Percentiles rank a stretch among this genome's conserved stretches.
Evolutionary conservation across 306 rosid species (phyloP).

Genomic region (Inga laurina): DNA sequence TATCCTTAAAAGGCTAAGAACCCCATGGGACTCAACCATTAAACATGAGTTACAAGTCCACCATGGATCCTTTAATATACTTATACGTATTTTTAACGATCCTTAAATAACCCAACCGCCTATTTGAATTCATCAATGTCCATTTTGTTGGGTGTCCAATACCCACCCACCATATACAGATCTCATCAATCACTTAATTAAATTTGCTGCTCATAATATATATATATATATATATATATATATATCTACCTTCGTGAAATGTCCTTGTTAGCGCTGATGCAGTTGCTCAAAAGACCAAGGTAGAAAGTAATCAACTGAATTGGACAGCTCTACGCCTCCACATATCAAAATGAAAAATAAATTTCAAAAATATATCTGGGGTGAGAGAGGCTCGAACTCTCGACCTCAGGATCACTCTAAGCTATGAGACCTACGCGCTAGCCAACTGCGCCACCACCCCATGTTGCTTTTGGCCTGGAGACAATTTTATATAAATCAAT

Average conservation of each 20-base stretch:
- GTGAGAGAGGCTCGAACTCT: constrained; percentile 82
- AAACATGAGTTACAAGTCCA: not conserved
- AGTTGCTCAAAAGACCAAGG: not conserved
- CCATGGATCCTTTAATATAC: not conserved
- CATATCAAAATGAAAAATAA: no score
- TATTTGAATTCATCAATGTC: not conserved
- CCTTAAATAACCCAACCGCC: not conserved
- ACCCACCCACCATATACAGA: no score
- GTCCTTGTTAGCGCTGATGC: not conserved
- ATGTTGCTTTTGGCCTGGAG: no score
- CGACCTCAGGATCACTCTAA: constrained; percentile 71
- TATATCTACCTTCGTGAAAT: not conserved
- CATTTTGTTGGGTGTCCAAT: not conserved
- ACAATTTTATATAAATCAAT: no score
- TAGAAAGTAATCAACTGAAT: not conserved
- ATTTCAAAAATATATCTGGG: constrained; percentile 27
- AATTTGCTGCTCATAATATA: not conserved
- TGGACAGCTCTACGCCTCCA: no score
- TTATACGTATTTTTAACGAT: not conserved
- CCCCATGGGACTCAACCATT: not conserved
- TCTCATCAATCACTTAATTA: not conserved
- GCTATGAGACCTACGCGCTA: constrained; percentile 54
- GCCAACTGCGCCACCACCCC: not conserved
- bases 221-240: no score
- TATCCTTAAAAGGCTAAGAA: not conserved